phyloP scores from a whole-genome alignment of 805 yeast species.

The Starmerella vaccinii region DNA sequence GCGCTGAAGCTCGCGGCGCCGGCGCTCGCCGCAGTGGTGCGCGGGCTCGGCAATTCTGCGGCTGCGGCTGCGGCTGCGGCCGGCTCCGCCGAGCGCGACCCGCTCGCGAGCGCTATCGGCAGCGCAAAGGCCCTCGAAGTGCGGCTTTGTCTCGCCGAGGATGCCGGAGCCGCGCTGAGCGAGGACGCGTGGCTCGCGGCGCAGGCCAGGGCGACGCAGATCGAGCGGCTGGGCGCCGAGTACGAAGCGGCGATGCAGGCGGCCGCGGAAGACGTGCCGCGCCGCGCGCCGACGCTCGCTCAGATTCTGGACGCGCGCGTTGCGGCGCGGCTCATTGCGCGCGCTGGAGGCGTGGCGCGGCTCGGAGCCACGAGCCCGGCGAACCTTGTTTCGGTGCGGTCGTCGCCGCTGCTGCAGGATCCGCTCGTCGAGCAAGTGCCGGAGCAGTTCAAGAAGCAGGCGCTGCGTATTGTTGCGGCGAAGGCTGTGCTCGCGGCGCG shows the following conservation, averaged over 20 bases:
- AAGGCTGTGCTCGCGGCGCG: conserved; percentile 76
- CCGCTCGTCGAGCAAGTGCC: conserved; percentile 14
- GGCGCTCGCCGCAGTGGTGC: not conserved
- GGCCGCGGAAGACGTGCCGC: not conserved
- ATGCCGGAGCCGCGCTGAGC: not conserved
- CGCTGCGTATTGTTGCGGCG: conserved; percentile 67
- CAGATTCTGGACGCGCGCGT: conserved; percentile 61
- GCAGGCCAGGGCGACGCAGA: not conserved
- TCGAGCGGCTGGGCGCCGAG: not conserved
- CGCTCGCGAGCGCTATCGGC: not conserved
- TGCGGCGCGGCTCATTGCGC: conserved; percentile 61
- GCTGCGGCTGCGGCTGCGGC: not conserved
- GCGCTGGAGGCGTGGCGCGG: conserved; percentile 56
- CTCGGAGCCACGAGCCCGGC: conserved; percentile 69
- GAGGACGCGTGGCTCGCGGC: not conserved
- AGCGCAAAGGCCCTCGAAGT: not conserved
- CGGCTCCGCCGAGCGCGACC: not conserved
- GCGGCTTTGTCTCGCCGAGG: not conserved
- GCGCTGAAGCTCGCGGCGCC: not conserved
- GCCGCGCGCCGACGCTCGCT: conserved; percentile 68
- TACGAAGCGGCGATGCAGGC: not conserved
- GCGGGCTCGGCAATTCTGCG: not conserved
- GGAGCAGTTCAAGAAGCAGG: conserved; percentile 41
- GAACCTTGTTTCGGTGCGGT: conserved; percentile 50
- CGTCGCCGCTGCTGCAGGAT: conserved; percentile 31